A percentile compares a stretch with the other conserved stretches of the same genome.
These are phyloP conservation scores for Fraxinus anomala DNA, from an alignment of 257 asterid species.

Conservation along the genomic window DNA sequence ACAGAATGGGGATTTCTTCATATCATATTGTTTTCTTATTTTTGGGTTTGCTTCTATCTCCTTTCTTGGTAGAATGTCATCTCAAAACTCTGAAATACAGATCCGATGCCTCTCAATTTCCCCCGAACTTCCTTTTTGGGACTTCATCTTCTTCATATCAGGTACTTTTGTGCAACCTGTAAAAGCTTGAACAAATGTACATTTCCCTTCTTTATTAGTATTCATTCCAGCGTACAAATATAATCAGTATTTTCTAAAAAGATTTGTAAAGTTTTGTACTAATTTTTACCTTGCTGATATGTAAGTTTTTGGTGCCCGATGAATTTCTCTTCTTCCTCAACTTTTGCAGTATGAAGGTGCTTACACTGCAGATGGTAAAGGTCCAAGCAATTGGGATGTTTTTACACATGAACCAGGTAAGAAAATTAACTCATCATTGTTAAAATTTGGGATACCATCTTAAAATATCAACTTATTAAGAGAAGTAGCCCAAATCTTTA, in stretches of 20 bases:
- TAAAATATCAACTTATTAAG: too few relatives aligned
- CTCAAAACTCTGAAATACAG: not conserved
- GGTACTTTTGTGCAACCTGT: not conserved
- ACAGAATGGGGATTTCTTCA: constrained; percentile 8
- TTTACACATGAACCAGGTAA: constrained; percentile 38
- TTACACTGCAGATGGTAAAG: constrained; percentile 40
- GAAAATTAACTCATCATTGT: too few relatives aligned
- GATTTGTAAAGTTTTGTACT: too few relatives aligned
- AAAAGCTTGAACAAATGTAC: too few relatives aligned
- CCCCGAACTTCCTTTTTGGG: constrained; percentile 28
- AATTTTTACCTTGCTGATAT: too few relatives aligned
- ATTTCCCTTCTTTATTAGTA: too few relatives aligned
- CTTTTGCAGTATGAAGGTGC: constrained; percentile 52
- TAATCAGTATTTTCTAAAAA: too few relatives aligned
- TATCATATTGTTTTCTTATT: constrained; percentile 3
- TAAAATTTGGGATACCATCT: too few relatives aligned
- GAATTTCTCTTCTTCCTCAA: not conserved
- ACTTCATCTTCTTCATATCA: constrained; percentile 26
- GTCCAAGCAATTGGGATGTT: constrained; percentile 48
- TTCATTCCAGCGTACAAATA: too few relatives aligned
- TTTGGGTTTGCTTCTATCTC: not conserved
- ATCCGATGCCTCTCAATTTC: constrained; percentile 24
- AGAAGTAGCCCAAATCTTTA: too few relatives aligned
- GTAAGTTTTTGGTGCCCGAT: not conserved
- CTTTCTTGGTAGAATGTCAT: constrained; percentile 3